Evolutionary conservation across 2,329 filamentous ascomycete species (phyloP).

Genomic region (Colletotrichum neosansevieriae): DNA sequence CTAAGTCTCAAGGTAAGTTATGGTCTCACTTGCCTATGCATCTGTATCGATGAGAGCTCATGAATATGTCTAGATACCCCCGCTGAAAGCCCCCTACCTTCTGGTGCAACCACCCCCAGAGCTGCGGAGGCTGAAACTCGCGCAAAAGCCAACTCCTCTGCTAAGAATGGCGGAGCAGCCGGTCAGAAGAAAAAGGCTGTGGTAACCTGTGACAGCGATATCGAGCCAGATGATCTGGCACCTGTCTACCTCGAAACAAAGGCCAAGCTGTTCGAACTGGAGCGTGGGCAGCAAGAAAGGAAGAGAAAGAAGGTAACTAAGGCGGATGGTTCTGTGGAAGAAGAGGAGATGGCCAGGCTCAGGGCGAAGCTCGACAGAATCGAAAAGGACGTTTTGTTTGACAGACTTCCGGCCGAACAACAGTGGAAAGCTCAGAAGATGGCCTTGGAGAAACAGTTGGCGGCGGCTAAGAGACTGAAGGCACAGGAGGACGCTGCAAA

Average conservation of each 20-base stretch:
- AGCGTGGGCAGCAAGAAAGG: slow-evolving; percentile 61
- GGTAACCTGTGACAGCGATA: slow-evolving; percentile 73
- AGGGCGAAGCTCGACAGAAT: slow-evolving; percentile 81
- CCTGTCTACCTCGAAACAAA: slow-evolving; percentile 84
- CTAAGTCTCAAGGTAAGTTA: slow-evolving; percentile 52
- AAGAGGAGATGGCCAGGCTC: slow-evolving; percentile 72
- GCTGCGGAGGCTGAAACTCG: slow-evolving; percentile 49
- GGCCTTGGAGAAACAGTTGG: slow-evolving; percentile 71
- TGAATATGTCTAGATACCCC: slow-evolving; percentile 56
- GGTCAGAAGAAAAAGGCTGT: slow-evolving; percentile 56
- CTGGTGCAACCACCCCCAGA: slow-evolving; percentile 63
- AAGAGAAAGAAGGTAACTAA: slow-evolving; percentile 55
- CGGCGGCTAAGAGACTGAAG: slow-evolving; percentile 59
- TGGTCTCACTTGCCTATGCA: background rate
- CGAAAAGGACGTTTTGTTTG: slow-evolving; percentile 82
- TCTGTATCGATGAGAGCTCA: background rate
- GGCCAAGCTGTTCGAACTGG: slow-evolving; percentile 72
- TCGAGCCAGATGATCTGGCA: slow-evolving; percentile 80
- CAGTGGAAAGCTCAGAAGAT: slow-evolving; percentile 73
- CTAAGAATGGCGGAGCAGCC: slow-evolving; percentile 38
- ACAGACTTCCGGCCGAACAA: slow-evolving; percentile 72
- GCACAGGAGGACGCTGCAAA: slow-evolving; percentile 48
- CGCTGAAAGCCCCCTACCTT: slow-evolving; percentile 61
- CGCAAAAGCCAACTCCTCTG: slow-evolving; percentile 24
- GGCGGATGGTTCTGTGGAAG: slow-evolving; percentile 53